phyloP scores from a whole-genome alignment of 2,329 filamentous ascomycete species.

The Leptodontidium sp. region DNA sequence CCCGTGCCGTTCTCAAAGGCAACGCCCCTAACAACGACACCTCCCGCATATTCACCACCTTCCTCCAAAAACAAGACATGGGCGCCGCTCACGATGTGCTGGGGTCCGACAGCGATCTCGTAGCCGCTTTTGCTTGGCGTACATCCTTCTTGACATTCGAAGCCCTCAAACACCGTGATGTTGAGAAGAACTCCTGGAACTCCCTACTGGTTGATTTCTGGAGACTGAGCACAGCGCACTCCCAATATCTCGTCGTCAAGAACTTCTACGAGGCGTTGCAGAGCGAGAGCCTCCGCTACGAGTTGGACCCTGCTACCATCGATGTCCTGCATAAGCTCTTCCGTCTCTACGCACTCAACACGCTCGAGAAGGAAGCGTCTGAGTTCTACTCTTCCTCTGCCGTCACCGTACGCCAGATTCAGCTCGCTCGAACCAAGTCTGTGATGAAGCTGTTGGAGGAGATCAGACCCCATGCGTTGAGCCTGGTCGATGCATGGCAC shows the following conservation, averaged over 20 bases:
- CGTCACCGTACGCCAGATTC: constrained; percentile 76
- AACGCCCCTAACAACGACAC: constrained; percentile 73
- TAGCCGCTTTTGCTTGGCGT: constrained; percentile 79
- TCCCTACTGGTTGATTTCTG: constrained; percentile 80
- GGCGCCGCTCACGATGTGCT: constrained; percentile 79
- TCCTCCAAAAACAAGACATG: constrained; percentile 70
- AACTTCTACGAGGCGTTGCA: constrained; percentile 78
- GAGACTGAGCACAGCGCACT: constrained; percentile 77
- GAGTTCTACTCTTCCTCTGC: constrained; percentile 78
- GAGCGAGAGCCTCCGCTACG: constrained; percentile 57
- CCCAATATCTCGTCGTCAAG: constrained; percentile 80
- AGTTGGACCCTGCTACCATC: constrained; percentile 65
- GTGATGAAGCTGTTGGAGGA: constrained; percentile 76
- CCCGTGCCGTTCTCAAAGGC: constrained; percentile 72
- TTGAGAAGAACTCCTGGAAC: constrained; percentile 81
- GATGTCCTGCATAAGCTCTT: constrained; percentile 70
- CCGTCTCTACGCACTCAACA: constrained; percentile 70
- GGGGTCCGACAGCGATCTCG: constrained; percentile 73
- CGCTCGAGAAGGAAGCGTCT: constrained; percentile 71
- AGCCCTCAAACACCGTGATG: constrained; percentile 76
- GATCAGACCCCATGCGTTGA: constrained; percentile 75
- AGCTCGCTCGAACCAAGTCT: constrained; percentile 70
- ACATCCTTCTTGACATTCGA: constrained; percentile 79
- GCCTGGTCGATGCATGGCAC: constrained; percentile 77
- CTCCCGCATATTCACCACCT: constrained; percentile 69